These are phyloP conservation scores for Waltergamsia citrina DNA, from an alignment of 2,329 filamentous ascomycete genomes.

Conservation along the genomic window DNA sequence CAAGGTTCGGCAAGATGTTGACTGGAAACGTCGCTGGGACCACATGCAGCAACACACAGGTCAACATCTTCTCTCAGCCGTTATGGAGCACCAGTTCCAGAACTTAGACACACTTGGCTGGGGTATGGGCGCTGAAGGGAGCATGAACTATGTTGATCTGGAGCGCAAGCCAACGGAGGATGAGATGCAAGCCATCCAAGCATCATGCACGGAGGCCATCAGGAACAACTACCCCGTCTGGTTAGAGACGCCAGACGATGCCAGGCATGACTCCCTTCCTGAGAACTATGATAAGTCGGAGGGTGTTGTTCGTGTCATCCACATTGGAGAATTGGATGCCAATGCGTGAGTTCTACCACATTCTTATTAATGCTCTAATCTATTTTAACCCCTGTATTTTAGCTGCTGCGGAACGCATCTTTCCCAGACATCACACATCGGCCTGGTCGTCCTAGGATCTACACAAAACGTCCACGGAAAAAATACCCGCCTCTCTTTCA, in stretches of 20 bases:
- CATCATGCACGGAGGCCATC: constrained; percentile 14
- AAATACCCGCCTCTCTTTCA: constrained; percentile 19
- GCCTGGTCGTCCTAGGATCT: constrained; percentile 15
- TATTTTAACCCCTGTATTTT: background rate
- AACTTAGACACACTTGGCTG: constrained; percentile 16
- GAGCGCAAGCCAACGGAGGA: constrained; percentile 13
- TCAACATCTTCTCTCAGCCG: constrained; percentile 19
- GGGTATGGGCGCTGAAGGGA: constrained; percentile 16
- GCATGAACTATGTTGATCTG: constrained; percentile 20
- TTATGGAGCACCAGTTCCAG: constrained; percentile 14
- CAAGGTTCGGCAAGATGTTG: constrained; percentile 14
- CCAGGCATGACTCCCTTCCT: constrained; percentile 12
- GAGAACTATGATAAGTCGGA: constrained; percentile 18
- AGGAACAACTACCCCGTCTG: constrained; percentile 12
- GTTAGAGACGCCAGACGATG: constrained; percentile 15
- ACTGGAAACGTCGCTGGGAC: constrained; percentile 19
- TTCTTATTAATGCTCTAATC: too few relatives aligned
- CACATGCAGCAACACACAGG: constrained; percentile 23
- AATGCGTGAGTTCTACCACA: constrained; percentile 13
- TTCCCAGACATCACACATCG: constrained; percentile 18
- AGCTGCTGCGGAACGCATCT: constrained; percentile 21
- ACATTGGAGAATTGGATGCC: constrained; percentile 17
- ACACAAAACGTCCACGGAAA: constrained; percentile 18
- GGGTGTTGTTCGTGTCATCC: constrained; percentile 17
- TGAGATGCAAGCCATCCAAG: constrained; percentile 15